Conservation (phyloP, 768 basidiomycete species). For the Piloderma croceum region DNA sequence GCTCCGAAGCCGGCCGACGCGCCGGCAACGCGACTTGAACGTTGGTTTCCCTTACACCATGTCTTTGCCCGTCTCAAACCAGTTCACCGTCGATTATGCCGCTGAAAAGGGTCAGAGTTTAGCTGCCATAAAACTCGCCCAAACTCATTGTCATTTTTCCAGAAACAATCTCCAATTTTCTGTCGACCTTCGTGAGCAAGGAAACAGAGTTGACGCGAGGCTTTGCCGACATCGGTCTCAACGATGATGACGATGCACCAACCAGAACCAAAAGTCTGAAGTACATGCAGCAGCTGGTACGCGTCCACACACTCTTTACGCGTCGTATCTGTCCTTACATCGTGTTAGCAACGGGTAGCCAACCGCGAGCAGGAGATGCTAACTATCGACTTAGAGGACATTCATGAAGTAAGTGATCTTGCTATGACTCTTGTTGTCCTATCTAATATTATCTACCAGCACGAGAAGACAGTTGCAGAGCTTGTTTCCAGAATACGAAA, state of each 20-base stretch:
- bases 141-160: conserved; percentile 5
- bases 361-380: conserved; percentile 92
- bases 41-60: conserved; percentile 43
- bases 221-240: conserved; percentile 67
- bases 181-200: conserved; percentile 60
- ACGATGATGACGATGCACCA: conserved; percentile 36
- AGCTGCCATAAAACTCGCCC: not conserved
- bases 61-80: conserved; percentile 59
- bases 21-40: too few relatives aligned
- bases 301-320: conserved; percentile 28
- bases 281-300: conserved; percentile 81
- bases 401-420: conserved; percentile 52
- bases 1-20: too few relatives aligned
- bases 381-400: conserved; percentile 83
- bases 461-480: conserved; percentile 64
- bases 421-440: conserved; percentile 2
- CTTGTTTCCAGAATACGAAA: conserved; percentile 73
- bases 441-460: conserved; percentile 34
- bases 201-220: conserved; percentile 63
- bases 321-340: conserved; percentile 14
- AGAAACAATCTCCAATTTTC: conserved; percentile 69
- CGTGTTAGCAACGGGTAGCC: conserved; percentile 76
- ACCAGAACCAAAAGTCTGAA: conserved; percentile 46
- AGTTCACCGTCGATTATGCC: conserved; percentile 61
- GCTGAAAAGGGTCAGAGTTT: conserved; percentile 57